A percentile compares a stretch with the other conserved stretches of the same genome.
These are phyloP conservation scores for Neoboletus magnificus DNA, from an alignment of 768 basidiomycete species.

Conservation along the genomic window DNA sequence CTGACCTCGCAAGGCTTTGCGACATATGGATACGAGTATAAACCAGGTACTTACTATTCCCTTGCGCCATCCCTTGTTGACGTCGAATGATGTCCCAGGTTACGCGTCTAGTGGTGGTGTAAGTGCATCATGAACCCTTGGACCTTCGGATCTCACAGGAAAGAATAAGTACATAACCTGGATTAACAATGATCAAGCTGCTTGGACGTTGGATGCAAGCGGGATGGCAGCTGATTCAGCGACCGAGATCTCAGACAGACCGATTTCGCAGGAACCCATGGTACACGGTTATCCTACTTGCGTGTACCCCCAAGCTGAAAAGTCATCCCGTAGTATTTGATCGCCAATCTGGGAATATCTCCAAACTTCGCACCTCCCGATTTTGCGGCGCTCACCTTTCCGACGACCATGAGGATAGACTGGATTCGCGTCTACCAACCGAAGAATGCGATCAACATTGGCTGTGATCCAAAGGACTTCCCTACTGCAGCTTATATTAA, in stretches of 20 bases:
- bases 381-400: constrained; percentile 67
- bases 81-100: constrained; percentile 13
- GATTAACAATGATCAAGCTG: constrained; percentile 57
- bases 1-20: constrained; percentile 50
- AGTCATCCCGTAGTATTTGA: constrained; percentile 58
- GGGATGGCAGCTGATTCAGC: constrained; percentile 56
- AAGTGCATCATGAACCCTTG: constrained; percentile 21
- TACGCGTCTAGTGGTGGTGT: constrained; percentile 44
- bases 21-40: constrained; percentile 80
- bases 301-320: neutral
- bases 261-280: constrained; percentile 83
- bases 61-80: neutral
- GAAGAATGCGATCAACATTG: constrained; percentile 63
- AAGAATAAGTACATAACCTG: constrained; percentile 68
- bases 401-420: constrained; percentile 72
- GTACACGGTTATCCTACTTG: constrained; percentile 33
- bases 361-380: constrained; percentile 76
- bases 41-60: constrained; percentile 46
- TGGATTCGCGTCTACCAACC: constrained; percentile 92
- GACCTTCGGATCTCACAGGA: constrained; percentile 4
- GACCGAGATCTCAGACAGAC: constrained; percentile 63
- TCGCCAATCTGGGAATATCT: constrained; percentile 84
- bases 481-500: constrained; percentile 85
- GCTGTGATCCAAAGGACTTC: constrained; percentile 76
- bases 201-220: constrained; percentile 66